A percentile compares a stretch with the other conserved stretches of the same genome.
phyloP scores from a whole-genome alignment of 257 asterid species.

The Solanum rostratum region DNA sequence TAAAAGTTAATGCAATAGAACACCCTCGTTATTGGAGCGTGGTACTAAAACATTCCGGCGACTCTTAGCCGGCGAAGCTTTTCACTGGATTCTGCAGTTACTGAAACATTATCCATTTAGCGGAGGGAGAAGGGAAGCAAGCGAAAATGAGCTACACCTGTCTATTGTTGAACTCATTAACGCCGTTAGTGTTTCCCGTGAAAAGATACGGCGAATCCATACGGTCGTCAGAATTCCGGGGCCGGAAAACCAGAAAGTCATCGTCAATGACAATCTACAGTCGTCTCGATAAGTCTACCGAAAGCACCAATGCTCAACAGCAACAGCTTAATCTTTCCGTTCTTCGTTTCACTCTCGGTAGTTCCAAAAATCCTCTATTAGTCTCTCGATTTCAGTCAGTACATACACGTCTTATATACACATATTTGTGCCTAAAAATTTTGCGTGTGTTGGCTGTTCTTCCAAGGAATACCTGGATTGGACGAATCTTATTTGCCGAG shows the following conservation, averaged over 20 bases:
- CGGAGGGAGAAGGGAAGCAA: neutral
- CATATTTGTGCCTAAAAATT: neutral
- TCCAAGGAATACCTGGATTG: conserved; percentile 76
- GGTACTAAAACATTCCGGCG: neutral
- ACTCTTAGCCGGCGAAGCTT: neutral
- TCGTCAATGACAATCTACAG: conserved; percentile 22
- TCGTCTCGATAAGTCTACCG: conserved; percentile 13
- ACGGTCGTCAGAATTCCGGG: conserved; percentile 6
- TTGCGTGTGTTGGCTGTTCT: neutral
- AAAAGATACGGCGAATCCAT: conserved; percentile 11
- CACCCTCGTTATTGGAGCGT: neutral
- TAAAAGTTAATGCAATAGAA: neutral
- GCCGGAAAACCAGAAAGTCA: neutral
- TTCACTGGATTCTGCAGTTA: neutral
- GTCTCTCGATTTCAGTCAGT: neutral
- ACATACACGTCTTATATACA: neutral
- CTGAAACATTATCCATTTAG: neutral
- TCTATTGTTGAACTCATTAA: neutral
- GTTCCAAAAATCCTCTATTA: neutral
- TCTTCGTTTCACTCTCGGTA: conserved; percentile 94
- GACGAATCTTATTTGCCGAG: conserved; percentile 94
- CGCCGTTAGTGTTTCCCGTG: conserved; percentile 11
- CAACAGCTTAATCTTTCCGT: conserved; percentile 74
- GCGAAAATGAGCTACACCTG: conserved; percentile 1
- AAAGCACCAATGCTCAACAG: conserved; percentile 16